These are phyloP conservation scores for Candida silvatica DNA, from an alignment of 805 yeast species.

Conservation along the genomic window DNA sequence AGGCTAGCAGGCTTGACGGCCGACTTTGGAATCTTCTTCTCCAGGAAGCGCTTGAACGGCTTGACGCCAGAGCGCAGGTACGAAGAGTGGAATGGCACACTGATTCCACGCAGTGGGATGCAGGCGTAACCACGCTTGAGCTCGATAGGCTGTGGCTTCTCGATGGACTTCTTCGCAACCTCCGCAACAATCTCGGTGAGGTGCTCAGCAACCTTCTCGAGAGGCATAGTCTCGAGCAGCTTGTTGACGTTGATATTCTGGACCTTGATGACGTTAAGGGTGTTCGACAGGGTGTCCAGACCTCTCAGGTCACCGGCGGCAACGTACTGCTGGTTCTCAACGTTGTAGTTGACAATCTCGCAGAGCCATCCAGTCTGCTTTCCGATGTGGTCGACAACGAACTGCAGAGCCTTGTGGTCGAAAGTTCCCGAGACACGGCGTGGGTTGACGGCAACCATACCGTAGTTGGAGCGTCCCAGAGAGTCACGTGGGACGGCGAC, in stretches of 20 bases:
- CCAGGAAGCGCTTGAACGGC: constrained; percentile 96
- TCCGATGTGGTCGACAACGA: constrained; percentile 85
- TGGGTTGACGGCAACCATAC: constrained; percentile 99
- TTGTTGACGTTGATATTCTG: constrained; percentile 92
- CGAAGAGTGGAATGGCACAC: constrained; percentile 99
- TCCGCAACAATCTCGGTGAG: constrained; percentile 82
- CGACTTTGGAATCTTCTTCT: constrained; percentile 89
- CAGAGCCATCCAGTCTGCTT: constrained; percentile 84
- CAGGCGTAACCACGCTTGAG: constrained; percentile 97
- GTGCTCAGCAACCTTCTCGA: constrained; percentile 86
- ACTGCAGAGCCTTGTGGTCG: constrained; percentile 87
- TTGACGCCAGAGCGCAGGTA: constrained; percentile 97
- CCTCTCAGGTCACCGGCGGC: constrained; percentile 98
- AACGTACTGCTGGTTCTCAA: constrained; percentile 96
- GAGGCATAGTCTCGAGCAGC: constrained; percentile 69
- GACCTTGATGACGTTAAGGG: constrained; percentile 83
- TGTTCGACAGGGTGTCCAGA: constrained; percentile 86
- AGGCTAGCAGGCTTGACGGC: constrained; percentile 93
- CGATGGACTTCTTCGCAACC: constrained; percentile 70
- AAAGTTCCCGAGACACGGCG: constrained; percentile 83
- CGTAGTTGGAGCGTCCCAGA: constrained; percentile 93
- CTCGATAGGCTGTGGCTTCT: constrained; percentile 94
- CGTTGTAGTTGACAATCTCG: constrained; percentile 97
- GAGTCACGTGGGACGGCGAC: constrained; percentile 99
- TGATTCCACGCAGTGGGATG: constrained; percentile 95